These are phyloP conservation scores for Cercophora newfieldiana DNA, from an alignment of 495 filamentous ascomycete species.

Conservation along the genomic window DNA sequence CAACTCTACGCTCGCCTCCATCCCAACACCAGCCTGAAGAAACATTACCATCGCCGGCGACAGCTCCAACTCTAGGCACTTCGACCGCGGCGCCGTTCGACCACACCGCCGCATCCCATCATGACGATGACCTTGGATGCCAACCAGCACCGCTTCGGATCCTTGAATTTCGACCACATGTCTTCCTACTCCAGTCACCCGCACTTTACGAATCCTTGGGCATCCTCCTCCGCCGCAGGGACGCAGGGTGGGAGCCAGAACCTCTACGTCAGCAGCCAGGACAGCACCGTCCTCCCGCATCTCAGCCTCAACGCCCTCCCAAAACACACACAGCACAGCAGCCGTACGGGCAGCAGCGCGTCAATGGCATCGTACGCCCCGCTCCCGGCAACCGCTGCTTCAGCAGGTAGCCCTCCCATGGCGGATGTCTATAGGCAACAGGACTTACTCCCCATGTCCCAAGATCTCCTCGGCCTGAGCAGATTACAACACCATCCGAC, in stretches of 20 bases:
- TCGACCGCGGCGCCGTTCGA: not conserved
- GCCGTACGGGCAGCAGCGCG: slow-evolving; percentile 42
- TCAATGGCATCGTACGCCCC: slow-evolving; percentile 71
- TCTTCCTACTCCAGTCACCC: slow-evolving; percentile 62
- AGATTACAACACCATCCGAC: slow-evolving; percentile 49
- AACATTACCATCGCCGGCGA: not conserved
- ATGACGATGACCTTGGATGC: slow-evolving; percentile 88
- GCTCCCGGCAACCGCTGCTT: slow-evolving; percentile 67
- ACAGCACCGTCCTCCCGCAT: slow-evolving; percentile 31
- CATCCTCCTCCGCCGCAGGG: slow-evolving; percentile 39
- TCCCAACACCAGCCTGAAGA: slow-evolving; percentile 16
- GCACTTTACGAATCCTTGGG: slow-evolving; percentile 94
- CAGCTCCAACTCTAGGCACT: slow-evolving; percentile 1
- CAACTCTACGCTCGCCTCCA: slow-evolving; percentile 34
- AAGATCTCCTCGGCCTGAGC: slow-evolving; percentile 68
- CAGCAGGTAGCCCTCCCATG: slow-evolving; percentile 72
- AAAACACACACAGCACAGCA: slow-evolving; percentile 35
- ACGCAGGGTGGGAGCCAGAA: slow-evolving; percentile 49
- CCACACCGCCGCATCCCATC: slow-evolving; percentile 30
- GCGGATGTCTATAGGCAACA: slow-evolving; percentile 58
- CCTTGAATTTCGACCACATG: slow-evolving; percentile 75
- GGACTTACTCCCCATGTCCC: slow-evolving; percentile 70
- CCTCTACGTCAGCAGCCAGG: slow-evolving; percentile 51
- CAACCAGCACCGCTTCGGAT: slow-evolving; percentile 79
- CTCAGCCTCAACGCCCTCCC: slow-evolving; percentile 49